A percentile compares a stretch with the other conserved stretches of the same genome.
Conservation (phyloP, 371 early-diverging fungal species). For the Capniomyces stellatus region DNA sequence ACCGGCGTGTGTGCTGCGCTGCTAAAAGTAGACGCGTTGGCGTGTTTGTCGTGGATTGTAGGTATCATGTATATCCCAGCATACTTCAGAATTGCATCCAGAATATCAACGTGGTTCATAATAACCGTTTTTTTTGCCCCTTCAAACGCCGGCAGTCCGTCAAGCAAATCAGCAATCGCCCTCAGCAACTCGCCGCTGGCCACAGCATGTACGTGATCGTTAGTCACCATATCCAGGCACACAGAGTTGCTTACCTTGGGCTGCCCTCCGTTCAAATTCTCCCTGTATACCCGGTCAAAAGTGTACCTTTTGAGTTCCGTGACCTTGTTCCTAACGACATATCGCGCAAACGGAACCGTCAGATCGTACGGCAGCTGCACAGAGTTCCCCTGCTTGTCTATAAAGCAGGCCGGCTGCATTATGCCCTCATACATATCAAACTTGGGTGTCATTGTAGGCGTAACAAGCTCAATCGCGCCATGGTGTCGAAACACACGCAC, state of each 20-base stretch:
- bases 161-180: conserved; percentile 66
- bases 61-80: conserved; percentile 1
- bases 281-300: conserved; percentile 69
- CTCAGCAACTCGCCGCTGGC: conserved; percentile 82
- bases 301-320: conserved; percentile 65
- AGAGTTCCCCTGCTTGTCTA: conserved; percentile 65
- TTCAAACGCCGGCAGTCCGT: conserved; percentile 51
- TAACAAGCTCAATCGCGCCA: conserved; percentile 64
- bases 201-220: conserved; percentile 37
- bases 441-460: conserved; percentile 75
- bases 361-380: conserved; percentile 83
- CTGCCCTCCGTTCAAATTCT: conserved; percentile 56
- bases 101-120: conserved; percentile 17
- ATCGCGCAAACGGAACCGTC: conserved; percentile 82
- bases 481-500: conserved; percentile 67
- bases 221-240: conserved; percentile 81
- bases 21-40: too few species aligned
- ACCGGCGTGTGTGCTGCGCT: too few species aligned
- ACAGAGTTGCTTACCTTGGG: conserved; percentile 61
- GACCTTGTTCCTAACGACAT: conserved; percentile 49
- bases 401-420: conserved; percentile 52
- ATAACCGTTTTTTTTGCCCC: conserved; percentile 8
- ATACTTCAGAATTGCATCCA: conserved; percentile 18
- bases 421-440: conserved; percentile 36
- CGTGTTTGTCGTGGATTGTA: not conserved